phyloP scores from a whole-genome alignment of 129 eudicot species.

The Calendula officinalis region DNA sequence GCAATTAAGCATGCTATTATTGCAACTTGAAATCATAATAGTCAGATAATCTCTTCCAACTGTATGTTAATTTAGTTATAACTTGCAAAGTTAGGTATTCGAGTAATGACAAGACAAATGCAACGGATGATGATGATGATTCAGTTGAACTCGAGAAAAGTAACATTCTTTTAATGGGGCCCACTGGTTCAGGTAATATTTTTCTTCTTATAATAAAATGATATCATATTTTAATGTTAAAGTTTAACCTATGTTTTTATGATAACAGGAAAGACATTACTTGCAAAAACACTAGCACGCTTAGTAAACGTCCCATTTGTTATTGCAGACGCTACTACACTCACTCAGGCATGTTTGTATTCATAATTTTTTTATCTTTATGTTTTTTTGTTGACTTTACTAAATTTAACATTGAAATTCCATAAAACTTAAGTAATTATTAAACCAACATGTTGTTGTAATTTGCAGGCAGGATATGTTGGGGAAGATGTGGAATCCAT shows the following conservation, averaged over 20 bases:
- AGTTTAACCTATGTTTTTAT: constrained; percentile 24
- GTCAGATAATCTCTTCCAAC: background rate
- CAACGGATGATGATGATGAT: constrained; percentile 61
- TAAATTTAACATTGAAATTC: too few species aligned
- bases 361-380: background rate
- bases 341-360: constrained; percentile 71
- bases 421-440: background rate
- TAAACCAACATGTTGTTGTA: constrained; percentile 8
- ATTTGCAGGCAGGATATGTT: constrained; percentile 92
- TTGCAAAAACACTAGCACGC: constrained; percentile 94
- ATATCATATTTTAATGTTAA: constrained; percentile 1
- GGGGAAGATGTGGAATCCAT: constrained; percentile 99
- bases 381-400: background rate
- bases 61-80: constrained; percentile 7
- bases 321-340: constrained; percentile 98
- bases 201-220: background rate
- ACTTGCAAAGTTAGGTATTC: constrained; percentile 75
- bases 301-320: constrained; percentile 98
- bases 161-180: constrained; percentile 95
- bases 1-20: background rate
- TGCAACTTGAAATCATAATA: background rate
- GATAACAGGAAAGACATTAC: constrained; percentile 93
- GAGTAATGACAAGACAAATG: constrained; percentile 46
- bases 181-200: constrained; percentile 93
- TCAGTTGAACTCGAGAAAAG: constrained; percentile 94